Conservation (phyloP, 2,329 filamentous ascomycete genomes). For the Botryotinia narcissicola region DNA sequence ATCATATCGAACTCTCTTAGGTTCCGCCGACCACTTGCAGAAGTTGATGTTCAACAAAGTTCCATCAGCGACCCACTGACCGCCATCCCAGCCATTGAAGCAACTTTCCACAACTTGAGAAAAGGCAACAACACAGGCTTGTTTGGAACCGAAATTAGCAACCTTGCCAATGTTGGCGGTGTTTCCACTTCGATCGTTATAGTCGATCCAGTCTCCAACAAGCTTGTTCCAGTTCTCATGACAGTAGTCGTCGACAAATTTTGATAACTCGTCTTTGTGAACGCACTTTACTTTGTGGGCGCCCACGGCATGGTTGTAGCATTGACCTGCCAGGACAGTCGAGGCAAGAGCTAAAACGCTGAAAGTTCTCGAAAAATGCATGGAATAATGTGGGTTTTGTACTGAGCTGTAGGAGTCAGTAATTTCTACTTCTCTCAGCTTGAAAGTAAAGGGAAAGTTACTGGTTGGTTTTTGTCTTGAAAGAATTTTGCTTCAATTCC, state of each 20-base stretch:
- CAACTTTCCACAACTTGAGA: not conserved
- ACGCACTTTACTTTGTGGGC: not conserved
- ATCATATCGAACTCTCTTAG: too few species aligned
- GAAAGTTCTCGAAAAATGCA: not conserved
- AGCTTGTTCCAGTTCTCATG: not conserved
- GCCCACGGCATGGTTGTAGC: not conserved
- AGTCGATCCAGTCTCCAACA: not conserved
- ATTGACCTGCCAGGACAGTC: not conserved
- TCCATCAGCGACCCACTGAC: conserved; percentile 1
- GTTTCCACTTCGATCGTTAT: not conserved
- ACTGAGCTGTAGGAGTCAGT: not conserved
- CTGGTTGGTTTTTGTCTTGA: not conserved
- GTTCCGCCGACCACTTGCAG: not conserved
- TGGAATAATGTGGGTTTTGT: not conserved
- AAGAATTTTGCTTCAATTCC: not conserved
- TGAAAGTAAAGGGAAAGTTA: not conserved
- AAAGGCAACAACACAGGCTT: not conserved
- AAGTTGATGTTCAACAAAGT: not conserved
- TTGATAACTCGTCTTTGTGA: not conserved
- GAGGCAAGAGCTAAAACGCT: not conserved
- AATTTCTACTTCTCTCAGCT: not conserved
- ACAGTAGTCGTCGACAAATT: not conserved
- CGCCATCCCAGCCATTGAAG: not conserved
- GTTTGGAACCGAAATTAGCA: not conserved
- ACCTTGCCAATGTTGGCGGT: conserved; percentile 2